Conservation (phyloP, 345 rosid genomes). For the Melastoma malabathricum region DNA sequence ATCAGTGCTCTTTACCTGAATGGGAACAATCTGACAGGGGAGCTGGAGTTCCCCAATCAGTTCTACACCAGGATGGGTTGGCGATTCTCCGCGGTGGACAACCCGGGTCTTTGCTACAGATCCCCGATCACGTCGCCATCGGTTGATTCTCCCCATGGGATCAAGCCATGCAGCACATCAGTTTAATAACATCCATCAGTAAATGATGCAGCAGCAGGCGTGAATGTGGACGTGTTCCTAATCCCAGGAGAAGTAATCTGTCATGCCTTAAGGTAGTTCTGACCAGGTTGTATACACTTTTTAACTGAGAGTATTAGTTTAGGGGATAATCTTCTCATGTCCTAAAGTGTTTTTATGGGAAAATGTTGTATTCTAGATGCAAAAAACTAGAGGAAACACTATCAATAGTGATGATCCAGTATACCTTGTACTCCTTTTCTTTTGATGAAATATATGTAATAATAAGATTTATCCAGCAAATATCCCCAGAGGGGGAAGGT, state of each 20-base stretch:
- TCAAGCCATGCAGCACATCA: slow-evolving; percentile 15
- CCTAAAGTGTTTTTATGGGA: too few relatives aligned
- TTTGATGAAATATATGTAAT: too few relatives aligned
- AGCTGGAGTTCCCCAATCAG: slow-evolving; percentile 13
- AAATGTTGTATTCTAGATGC: too few relatives aligned
- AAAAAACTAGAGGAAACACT: too few relatives aligned
- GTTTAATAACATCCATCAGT: background rate
- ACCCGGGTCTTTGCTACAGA: slow-evolving; percentile 20
- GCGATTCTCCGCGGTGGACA: slow-evolving; percentile 24
- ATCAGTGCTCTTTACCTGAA: slow-evolving; percentile 17
- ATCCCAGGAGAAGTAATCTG: background rate
- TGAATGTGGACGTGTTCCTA: background rate
- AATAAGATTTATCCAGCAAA: too few relatives aligned
- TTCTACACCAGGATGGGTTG: slow-evolving; percentile 25
- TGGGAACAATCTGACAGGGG: slow-evolving; percentile 21
- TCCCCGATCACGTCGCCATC: background rate
- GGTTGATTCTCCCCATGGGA: slow-evolving; percentile 9
- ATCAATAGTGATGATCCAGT: too few relatives aligned
- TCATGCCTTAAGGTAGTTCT: too few relatives aligned
- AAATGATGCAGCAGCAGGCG: background rate
- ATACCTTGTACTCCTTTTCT: too few relatives aligned
- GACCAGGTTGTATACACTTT: too few relatives aligned
- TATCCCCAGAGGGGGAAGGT: too few relatives aligned
- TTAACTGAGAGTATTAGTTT: too few relatives aligned
- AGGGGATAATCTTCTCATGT: too few relatives aligned